Conservation (phyloP, 176 grass and related monocot species). For the Triticum timopheevii region DNA sequence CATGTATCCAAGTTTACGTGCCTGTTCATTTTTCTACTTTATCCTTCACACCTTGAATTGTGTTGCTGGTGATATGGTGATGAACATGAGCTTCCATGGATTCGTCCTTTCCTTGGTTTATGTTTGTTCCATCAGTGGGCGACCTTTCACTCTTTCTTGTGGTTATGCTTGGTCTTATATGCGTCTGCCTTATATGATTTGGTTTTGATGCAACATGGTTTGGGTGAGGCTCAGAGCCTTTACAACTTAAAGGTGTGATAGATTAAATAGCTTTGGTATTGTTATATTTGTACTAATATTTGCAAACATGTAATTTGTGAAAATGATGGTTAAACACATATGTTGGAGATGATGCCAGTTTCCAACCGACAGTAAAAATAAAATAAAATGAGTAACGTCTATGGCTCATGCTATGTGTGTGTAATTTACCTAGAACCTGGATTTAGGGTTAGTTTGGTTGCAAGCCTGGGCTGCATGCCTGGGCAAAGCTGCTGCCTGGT, state of each 20-base stretch:
- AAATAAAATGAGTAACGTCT: neutral
- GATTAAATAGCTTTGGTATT: neutral
- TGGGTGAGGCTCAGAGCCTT: neutral
- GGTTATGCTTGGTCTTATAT: neutral
- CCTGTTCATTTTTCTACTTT: neutral
- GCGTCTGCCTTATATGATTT: neutral
- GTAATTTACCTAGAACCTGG: neutral
- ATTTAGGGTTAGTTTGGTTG: neutral
- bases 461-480: no score
- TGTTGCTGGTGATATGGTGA: neutral
- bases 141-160: neutral
- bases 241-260: neutral
- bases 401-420: neutral
- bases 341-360: neutral
- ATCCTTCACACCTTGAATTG: neutral
- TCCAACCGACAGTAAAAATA: neutral
- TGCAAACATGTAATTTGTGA: neutral
- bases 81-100: neutral
- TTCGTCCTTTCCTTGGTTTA: neutral
- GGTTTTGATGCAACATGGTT: neutral
- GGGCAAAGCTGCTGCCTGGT: no score
- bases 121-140: neutral
- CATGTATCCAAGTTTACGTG: neutral
- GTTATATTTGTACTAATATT: neutral
- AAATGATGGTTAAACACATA: neutral